These are phyloP conservation scores for Saccharomyces jurei DNA, from an alignment of 805 yeast genomes.

Conservation along the genomic window DNA sequence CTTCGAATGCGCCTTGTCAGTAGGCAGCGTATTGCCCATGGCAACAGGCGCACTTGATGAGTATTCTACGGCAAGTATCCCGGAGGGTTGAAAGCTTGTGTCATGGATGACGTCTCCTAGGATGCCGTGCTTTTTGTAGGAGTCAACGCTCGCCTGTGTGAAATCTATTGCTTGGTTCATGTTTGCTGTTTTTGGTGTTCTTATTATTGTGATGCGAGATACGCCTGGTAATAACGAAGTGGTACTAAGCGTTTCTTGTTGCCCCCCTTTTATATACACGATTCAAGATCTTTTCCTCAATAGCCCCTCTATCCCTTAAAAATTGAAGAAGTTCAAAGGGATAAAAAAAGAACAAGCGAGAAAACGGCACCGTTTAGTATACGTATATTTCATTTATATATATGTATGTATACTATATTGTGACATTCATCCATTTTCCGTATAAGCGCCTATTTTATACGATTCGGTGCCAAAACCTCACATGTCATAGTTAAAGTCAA, in stretches of 20 bases:
- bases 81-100: slow-evolving; percentile 14
- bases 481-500: slow-evolving; percentile 34
- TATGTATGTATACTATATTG: background rate
- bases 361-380: slow-evolving; percentile 25
- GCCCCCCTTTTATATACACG: background rate
- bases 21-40: slow-evolving; percentile 66
- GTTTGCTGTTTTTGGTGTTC: background rate
- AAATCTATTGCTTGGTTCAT: slow-evolving; percentile 14
- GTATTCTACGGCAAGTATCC: slow-evolving; percentile 25
- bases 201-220: background rate
- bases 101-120: slow-evolving; percentile 22
- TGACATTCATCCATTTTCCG: background rate
- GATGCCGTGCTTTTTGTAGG: slow-evolving; percentile 22
- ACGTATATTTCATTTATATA: background rate
- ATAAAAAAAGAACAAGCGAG: background rate
- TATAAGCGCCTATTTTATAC: background rate
- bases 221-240: background rate
- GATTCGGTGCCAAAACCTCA: background rate
- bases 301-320: background rate
- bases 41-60: slow-evolving; percentile 40
- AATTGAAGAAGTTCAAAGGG: background rate
- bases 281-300: background rate
- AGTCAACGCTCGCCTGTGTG: slow-evolving; percentile 16
- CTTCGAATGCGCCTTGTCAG: slow-evolving; percentile 54
- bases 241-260: background rate